Evolutionary conservation across 148 eudicot genomes (phyloP), one percentile per base, ranked within the genome.

Genomic region (Rheum nobile): DNA sequence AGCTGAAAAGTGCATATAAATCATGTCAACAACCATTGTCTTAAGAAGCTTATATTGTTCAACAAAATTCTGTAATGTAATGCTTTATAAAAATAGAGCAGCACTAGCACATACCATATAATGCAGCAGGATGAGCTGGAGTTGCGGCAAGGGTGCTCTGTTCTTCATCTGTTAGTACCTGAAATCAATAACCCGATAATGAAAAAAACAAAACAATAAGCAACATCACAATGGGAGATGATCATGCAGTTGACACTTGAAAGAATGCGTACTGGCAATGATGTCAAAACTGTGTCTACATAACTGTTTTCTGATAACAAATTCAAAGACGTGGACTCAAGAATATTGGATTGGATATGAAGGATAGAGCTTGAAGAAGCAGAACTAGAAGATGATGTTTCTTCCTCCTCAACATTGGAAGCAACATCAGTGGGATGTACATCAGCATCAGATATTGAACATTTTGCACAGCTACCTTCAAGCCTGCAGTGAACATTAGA

Each of bases 61-160:
- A 22, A 31, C 9, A 26, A n/a, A n/a, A n/a, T n/a, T n/a, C n/a
- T 55, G 32, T 24, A 55, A 26, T 10, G 7, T 57, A n/a, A 57
- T 57, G 32, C 32, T 57, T 57, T 26, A 28, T 14, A 8, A 21
- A 8, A 69, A 69, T 67, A 74, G 54, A 26, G 80, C 24, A 72
- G 52, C 63, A 74, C 84, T n/a, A n/a, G n/a, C n/a, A n/a, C n/a
- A 77, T 79, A 90, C 98, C 98, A 81, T 85, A 87, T 75, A 93
- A 79, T 65, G 90, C 98, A 48, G 93, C 90, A 61, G 98, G 93
- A 88, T 93, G 98, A 19, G 96, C 96, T 67, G 98, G 98, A 72
- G 89, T 86, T 79, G 96, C 91, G 78, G 98, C 93, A 81, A 93
- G 88, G 28, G 74, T 72, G 79, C 80, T 81, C 75, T 90, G 98